phyloP scores from a whole-genome alignment of 2,329 filamentous ascomycete species.

The Fusarium tuaranense region DNA sequence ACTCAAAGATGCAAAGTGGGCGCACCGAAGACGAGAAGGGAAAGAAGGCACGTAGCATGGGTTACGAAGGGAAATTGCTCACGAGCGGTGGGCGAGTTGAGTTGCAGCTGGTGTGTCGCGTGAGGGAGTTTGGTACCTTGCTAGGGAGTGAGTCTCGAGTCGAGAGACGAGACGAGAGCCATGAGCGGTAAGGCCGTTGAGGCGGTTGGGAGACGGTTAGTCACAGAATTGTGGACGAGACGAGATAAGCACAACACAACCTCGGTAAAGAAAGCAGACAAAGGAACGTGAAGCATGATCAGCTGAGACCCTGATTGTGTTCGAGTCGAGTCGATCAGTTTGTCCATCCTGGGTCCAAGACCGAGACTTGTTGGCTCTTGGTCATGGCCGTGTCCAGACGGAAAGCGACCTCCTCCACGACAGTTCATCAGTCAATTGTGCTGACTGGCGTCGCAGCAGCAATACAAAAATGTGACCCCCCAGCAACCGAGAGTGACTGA shows the following conservation, averaged over 20 bases:
- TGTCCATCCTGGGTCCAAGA: neutral
- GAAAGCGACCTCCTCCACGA: neutral
- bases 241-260: conserved; percentile 35
- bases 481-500: conserved; percentile 1
- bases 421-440: conserved; percentile 17
- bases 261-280: conserved; percentile 28
- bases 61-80: conserved; percentile 17
- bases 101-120: conserved; percentile 20
- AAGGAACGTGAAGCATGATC: neutral
- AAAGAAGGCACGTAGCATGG: conserved; percentile 23
- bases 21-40: conserved; percentile 23
- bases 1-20: conserved; percentile 21
- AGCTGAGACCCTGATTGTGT: neutral
- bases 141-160: conserved; percentile 10
- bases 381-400: neutral
- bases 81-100: conserved; percentile 8
- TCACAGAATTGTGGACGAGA: conserved; percentile 16
- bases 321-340: neutral
- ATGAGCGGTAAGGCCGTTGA: conserved; percentile 24
- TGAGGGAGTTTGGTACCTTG: conserved; percentile 22
- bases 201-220: conserved; percentile 12
- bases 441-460: conserved; percentile 9
- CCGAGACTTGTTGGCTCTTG: neutral
- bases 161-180: neutral
- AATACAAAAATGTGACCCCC: conserved; percentile 18